phyloP scores from a whole-genome alignment of 1,284 basidiomycete species.

The Cutaneotrichosporon cavernicola region DNA sequence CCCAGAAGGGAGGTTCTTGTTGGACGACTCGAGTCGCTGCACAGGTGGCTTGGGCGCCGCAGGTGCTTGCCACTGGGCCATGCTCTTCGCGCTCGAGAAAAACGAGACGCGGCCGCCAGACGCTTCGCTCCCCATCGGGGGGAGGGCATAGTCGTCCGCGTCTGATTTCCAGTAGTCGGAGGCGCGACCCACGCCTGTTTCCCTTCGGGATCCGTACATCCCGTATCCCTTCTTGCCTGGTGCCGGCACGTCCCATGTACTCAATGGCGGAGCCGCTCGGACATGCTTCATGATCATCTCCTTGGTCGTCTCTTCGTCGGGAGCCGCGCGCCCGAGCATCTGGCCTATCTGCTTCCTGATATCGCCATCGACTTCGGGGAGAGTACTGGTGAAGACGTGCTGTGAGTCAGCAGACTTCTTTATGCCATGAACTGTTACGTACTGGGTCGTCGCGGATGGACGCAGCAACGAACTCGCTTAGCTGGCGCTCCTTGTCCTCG shows the following conservation, averaged over 20 bases:
- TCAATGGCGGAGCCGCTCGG: constrained; percentile 44
- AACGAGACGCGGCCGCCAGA: constrained; percentile 19
- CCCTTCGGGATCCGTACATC: constrained; percentile 15
- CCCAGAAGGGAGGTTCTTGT: constrained; percentile 35
- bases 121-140: constrained; percentile 17
- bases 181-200: constrained; percentile 36
- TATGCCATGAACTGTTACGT: constrained; percentile 1
- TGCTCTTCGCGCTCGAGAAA: constrained; percentile 21
- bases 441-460: constrained; percentile 32
- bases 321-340: constrained; percentile 36
- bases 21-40: constrained; percentile 34
- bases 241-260: constrained; percentile 47
- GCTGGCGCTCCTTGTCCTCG: constrained; percentile 42
- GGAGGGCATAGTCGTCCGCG: constrained; percentile 48
- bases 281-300: constrained; percentile 47
- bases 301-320: constrained; percentile 38
- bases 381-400: constrained; percentile 31
- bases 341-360: constrained; percentile 35
- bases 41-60: constrained; percentile 31
- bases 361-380: constrained; percentile 37
- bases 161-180: constrained; percentile 51
- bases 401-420: constrained; percentile 12
- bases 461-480: constrained; percentile 46
- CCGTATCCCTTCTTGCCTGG: constrained; percentile 17
- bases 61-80: constrained; percentile 16